Conservation (phyloP, 495 filamentous ascomycete genomes). For the Bathelium albidoporum region DNA sequence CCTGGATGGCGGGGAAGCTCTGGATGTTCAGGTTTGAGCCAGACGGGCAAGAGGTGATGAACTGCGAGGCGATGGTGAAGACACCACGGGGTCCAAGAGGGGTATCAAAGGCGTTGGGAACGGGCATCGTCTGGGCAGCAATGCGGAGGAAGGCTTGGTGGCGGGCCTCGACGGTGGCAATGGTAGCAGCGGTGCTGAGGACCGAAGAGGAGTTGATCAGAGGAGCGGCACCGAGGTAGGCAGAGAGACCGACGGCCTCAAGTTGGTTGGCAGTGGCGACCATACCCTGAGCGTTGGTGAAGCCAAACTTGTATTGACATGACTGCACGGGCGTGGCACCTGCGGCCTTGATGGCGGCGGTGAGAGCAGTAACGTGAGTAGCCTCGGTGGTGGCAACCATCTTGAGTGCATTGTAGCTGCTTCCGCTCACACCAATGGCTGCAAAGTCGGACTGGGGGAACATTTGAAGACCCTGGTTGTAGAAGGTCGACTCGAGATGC, state of each 20-base stretch:
- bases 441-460: constrained; percentile 50
- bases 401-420: constrained; percentile 40
- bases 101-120: constrained; percentile 51
- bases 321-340: constrained; percentile 47
- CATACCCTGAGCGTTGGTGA: constrained; percentile 50
- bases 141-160: constrained; percentile 52
- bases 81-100: constrained; percentile 46
- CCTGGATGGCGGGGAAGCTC: constrained; percentile 46
- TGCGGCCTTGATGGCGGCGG: constrained; percentile 42
- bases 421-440: constrained; percentile 41
- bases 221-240: constrained; percentile 53
- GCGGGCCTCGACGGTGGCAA: constrained; percentile 51
- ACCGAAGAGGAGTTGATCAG: constrained; percentile 42
- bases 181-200: constrained; percentile 46
- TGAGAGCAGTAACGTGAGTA: constrained; percentile 47
- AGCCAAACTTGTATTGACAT: constrained; percentile 53
- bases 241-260: constrained; percentile 52
- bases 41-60: constrained; percentile 49
- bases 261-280: constrained; percentile 49
- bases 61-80: constrained; percentile 54
- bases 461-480: constrained; percentile 49
- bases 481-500: constrained; percentile 53
- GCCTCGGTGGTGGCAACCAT: constrained; percentile 45
- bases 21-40: constrained; percentile 47
- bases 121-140: constrained; percentile 36